These are phyloP conservation scores for Tolypocladium endophyticum DNA, from an alignment of 2,329 filamentous ascomycete species.

Conservation along the genomic window DNA sequence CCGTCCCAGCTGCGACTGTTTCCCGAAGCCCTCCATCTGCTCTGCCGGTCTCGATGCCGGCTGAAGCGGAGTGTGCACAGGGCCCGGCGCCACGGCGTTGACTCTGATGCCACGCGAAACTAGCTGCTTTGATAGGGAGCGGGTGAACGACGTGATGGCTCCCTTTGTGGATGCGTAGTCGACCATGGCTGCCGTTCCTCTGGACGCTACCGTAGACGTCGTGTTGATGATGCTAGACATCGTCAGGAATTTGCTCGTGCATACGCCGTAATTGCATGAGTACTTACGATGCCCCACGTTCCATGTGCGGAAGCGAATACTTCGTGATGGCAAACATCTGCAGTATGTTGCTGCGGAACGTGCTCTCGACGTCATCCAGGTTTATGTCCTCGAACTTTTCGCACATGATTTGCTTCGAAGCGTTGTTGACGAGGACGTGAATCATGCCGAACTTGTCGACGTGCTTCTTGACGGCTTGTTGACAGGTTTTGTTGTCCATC, in stretches of 20 bases:
- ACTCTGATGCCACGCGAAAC: constrained; percentile 47
- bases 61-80: constrained; percentile 33
- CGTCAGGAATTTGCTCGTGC: not conserved
- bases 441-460: constrained; percentile 35
- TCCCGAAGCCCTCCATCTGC: constrained; percentile 33
- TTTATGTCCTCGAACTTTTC: constrained; percentile 42
- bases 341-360: constrained; percentile 46
- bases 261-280: not conserved
- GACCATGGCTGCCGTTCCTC: constrained; percentile 37
- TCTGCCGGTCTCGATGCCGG: constrained; percentile 29
- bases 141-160: constrained; percentile 45
- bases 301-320: constrained; percentile 44
- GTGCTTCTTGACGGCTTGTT: constrained; percentile 39
- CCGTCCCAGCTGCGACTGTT: constrained; percentile 23
- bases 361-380: constrained; percentile 41
- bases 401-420: constrained; percentile 44
- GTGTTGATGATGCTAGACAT: constrained; percentile 42
- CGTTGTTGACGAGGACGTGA: constrained; percentile 48
- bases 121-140: constrained; percentile 39
- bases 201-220: constrained; percentile 42
- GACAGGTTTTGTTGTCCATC: constrained; percentile 37
- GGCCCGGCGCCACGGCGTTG: constrained; percentile 32
- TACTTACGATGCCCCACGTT: constrained; percentile 31
- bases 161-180: constrained; percentile 50
- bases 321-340: constrained; percentile 51